Percentiles rank a stretch among this genome's conserved stretches.
These are phyloP conservation scores for Oxytropis ochrocephala DNA, from an alignment of 306 rosid species.

Conservation along the genomic window DNA sequence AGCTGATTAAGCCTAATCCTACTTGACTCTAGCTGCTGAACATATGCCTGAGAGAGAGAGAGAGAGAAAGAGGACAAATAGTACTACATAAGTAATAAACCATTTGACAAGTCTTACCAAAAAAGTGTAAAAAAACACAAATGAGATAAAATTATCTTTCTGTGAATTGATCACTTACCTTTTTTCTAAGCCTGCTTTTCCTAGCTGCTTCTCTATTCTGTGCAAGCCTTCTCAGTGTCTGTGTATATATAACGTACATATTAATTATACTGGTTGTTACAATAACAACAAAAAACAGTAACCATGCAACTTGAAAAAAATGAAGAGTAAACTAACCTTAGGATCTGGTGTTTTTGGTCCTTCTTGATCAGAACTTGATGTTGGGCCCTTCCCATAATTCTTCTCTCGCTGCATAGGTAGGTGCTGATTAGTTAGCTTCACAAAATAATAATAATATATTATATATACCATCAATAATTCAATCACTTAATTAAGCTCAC, in stretches of 20 bases:
- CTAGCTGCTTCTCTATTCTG: conserved; percentile 99
- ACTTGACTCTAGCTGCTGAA: conserved; percentile 91
- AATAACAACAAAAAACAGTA: background rate
- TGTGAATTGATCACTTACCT: conserved; percentile 35
- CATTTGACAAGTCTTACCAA: conserved; percentile 10
- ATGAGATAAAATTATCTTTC: background rate
- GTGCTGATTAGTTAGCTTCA: background rate
- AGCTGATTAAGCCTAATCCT: conserved; percentile 90
- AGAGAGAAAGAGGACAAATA: background rate
- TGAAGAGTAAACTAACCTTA: conserved; percentile 39
- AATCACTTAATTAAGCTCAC: background rate
- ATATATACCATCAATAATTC: background rate
- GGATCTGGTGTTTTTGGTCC: conserved; percentile 95
- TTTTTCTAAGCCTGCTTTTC: conserved; percentile 97
- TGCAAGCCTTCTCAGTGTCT: conserved; percentile 95
- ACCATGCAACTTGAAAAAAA: background rate
- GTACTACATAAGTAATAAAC: background rate
- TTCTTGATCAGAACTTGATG: conserved; percentile 91
- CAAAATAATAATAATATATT: background rate
- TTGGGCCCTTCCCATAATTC: conserved; percentile 71
- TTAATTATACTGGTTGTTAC: background rate
- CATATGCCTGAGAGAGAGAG: conserved; percentile 68
- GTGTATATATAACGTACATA: conserved; percentile 4
- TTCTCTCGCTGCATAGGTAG: conserved; percentile 46
- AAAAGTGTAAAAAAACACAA: conserved; percentile 19